These are phyloP conservation scores for Saccharum spontaneum DNA, from an alignment of 176 grass and related monocot species.

Conservation along the genomic window DNA sequence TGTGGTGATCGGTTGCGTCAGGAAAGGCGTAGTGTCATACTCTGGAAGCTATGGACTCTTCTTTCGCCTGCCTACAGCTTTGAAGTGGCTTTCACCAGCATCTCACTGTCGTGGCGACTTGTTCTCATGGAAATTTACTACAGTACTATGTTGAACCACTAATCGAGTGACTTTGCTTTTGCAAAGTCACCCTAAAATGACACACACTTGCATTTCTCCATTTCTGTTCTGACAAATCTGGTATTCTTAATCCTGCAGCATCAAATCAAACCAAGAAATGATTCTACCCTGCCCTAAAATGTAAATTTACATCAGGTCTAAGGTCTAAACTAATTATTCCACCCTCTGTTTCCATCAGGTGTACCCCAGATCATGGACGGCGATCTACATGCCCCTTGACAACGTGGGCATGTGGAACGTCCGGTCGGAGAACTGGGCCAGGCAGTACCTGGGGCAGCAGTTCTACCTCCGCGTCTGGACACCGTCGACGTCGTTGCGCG, in stretches of 20 bases:
- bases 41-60: background rate
- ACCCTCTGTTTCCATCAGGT: constrained; percentile 50
- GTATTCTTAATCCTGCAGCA: background rate
- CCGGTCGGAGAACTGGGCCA: constrained; percentile 75
- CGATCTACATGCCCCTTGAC: constrained; percentile 87
- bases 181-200: background rate
- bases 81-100: background rate
- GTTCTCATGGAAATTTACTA: background rate
- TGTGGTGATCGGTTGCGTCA: constrained; percentile 25
- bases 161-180: background rate
- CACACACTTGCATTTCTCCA: background rate
- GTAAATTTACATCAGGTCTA: background rate
- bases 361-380: constrained; percentile 83
- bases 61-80: background rate
- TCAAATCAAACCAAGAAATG: background rate
- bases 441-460: constrained; percentile 89
- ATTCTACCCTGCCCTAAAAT: background rate
- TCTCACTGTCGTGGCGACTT: background rate
- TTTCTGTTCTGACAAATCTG: background rate
- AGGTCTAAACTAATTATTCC: background rate
- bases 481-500: constrained; percentile 74
- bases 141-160: background rate
- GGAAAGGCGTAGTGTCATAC: background rate
- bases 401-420: constrained; percentile 96
- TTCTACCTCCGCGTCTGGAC: constrained; percentile 91